These are phyloP conservation scores for Cercophora sp. DNA, from an alignment of 495 filamentous ascomycete genomes.

Conservation along the genomic window DNA sequence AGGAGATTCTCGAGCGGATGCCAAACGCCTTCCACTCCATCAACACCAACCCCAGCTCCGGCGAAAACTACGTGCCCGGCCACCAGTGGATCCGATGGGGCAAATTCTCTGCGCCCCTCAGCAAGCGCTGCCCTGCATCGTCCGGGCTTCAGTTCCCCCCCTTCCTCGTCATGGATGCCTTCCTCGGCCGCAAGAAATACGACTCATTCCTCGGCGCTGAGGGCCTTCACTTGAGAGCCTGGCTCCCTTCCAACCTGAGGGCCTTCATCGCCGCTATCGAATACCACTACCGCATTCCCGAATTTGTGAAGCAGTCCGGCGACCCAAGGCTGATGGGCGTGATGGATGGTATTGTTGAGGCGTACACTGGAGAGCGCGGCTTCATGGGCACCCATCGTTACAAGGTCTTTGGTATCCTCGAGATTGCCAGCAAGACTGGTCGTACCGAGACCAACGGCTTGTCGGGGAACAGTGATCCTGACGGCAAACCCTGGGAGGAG, in stretches of 20 bases:
- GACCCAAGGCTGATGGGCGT: conserved; percentile 44
- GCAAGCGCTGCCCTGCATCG: conserved; percentile 49
- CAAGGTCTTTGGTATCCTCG: conserved; percentile 52
- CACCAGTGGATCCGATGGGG: conserved; percentile 43
- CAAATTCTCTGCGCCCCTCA: conserved; percentile 47
- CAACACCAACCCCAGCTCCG: conserved; percentile 47
- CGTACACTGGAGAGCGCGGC: conserved; percentile 46
- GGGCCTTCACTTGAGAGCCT: conserved; percentile 45
- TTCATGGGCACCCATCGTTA: conserved; percentile 53
- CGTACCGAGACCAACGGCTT: conserved; percentile 48
- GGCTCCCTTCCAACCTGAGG: conserved; percentile 46
- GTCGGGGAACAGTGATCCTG: conserved; percentile 37
- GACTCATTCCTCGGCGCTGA: conserved; percentile 47
- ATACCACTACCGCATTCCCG: conserved; percentile 46
- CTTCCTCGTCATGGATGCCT: conserved; percentile 51
- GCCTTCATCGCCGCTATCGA: conserved; percentile 52
- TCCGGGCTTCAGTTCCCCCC: conserved; percentile 48
- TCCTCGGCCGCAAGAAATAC: conserved; percentile 47
- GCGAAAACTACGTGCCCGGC: conserved; percentile 42
- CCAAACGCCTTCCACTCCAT: conserved; percentile 50
- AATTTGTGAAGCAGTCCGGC: conserved; percentile 43
- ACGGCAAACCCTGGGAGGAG: conserved; percentile 45
- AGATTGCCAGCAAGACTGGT: conserved; percentile 48
- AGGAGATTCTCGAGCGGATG: conserved; percentile 49
- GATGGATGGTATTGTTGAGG: conserved; percentile 46